Conservation (phyloP, 352 stramenopile genomes). For the Pythium periplocum region DNA sequence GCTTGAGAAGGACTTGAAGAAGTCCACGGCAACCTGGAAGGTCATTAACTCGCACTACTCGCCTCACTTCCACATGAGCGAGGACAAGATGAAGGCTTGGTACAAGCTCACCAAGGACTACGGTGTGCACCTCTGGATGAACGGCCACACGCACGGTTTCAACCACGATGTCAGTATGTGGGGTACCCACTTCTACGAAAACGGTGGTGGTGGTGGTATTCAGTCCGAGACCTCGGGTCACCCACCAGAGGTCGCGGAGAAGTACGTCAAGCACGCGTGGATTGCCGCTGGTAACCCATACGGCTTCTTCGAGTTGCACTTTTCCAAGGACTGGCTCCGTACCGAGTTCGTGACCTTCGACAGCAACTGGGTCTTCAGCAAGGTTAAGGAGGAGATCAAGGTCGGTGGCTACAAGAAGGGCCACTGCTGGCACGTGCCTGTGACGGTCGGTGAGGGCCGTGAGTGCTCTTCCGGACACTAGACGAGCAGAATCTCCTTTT, state of each 20-base stretch:
- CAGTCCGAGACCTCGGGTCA: slow-evolving; percentile 79
- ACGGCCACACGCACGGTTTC: slow-evolving; percentile 85
- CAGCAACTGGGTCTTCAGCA: slow-evolving; percentile 72
- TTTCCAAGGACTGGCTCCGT: slow-evolving; percentile 82
- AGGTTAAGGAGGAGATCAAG: slow-evolving; percentile 68
- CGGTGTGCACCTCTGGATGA: slow-evolving; percentile 74
- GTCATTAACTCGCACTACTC: slow-evolving; percentile 89
- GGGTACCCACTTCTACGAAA: slow-evolving; percentile 87
- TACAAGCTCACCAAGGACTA: slow-evolving; percentile 79
- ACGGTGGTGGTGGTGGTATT: slow-evolving; percentile 81
- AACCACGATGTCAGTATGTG: slow-evolving; percentile 83
- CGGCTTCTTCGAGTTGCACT: slow-evolving; percentile 81
- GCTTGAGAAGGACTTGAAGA: slow-evolving; percentile 60
- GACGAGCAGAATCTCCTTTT: no score
- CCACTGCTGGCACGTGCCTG: slow-evolving; percentile 83
- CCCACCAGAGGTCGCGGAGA: slow-evolving; percentile 61
- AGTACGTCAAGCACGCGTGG: slow-evolving; percentile 80
- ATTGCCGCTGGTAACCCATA: slow-evolving; percentile 77
- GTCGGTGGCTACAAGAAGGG: slow-evolving; percentile 72
- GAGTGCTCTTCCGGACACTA: slow-evolving; percentile 37
- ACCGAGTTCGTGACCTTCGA: slow-evolving; percentile 85
- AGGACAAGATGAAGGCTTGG: slow-evolving; percentile 87
- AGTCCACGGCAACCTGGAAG: slow-evolving; percentile 80
- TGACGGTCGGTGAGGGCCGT: slow-evolving; percentile 56
- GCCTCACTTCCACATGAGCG: slow-evolving; percentile 85